Evolutionary conservation across 805 yeast genomes (phyloP).

Genomic region (Ogataea sp.): DNA sequence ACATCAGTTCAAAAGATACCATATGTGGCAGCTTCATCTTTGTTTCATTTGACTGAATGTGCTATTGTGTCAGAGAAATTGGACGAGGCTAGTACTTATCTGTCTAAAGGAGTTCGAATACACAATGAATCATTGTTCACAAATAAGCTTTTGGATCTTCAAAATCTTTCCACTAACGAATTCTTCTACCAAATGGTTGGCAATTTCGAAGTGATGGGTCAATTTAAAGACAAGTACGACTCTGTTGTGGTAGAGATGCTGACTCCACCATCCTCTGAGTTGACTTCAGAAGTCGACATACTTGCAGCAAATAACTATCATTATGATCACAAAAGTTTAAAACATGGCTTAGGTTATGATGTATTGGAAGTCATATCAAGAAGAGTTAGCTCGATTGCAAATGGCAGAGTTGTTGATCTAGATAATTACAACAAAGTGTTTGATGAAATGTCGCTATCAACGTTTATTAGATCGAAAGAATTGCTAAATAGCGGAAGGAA

Average conservation of each 20-base stretch:
- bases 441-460: slow-evolving; percentile 14
- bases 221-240: slow-evolving; percentile 6
- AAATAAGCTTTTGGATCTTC: slow-evolving; percentile 10
- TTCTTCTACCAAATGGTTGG: slow-evolving; percentile 10
- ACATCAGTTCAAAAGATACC: slow-evolving; percentile 1
- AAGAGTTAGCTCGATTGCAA: slow-evolving; percentile 8
- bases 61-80: slow-evolving; percentile 5
- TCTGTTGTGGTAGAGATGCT: too few relatives aligned
- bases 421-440: slow-evolving; percentile 14
- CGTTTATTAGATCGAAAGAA: slow-evolving; percentile 11
- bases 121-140: slow-evolving; percentile 7
- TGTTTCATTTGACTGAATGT: background rate
- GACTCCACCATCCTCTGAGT: too few relatives aligned
- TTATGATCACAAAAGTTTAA: too few relatives aligned
- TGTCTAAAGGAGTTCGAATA: slow-evolving; percentile 4
- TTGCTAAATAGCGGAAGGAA: slow-evolving; percentile 23
- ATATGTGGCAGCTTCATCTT: slow-evolving; percentile 23
- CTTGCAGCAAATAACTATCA: too few relatives aligned
- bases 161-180: slow-evolving; percentile 8
- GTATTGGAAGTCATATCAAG: slow-evolving; percentile 7
- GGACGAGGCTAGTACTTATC: slow-evolving; percentile 6
- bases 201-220: slow-evolving; percentile 5
- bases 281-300: too few relatives aligned
- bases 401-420: slow-evolving; percentile 12
- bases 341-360: too few relatives aligned